phyloP scores from a whole-genome alignment of 2,329 filamentous ascomycete genomes.

The Venturia aucupariae region DNA sequence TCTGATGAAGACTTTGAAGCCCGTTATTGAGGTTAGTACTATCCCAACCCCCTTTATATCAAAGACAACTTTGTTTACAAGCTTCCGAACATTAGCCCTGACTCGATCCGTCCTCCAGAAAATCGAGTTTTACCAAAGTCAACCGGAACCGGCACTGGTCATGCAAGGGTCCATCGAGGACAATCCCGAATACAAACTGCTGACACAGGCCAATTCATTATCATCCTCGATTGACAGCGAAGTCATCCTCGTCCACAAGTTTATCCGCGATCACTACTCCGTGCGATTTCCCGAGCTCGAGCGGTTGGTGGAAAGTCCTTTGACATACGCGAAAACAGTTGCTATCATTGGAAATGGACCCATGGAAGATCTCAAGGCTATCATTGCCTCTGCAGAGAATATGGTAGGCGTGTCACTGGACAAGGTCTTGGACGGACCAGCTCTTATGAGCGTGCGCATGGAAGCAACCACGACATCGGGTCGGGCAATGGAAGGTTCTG shows the following conservation, averaged over 20 bases:
- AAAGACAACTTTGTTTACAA: conserved; percentile 53
- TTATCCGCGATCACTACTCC: conserved; percentile 92
- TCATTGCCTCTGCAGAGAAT: conserved; percentile 71
- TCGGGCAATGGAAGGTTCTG: conserved; percentile 61
- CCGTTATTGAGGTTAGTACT: conserved; percentile 68
- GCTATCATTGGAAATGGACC: conserved; percentile 88
- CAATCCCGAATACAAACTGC: conserved; percentile 80
- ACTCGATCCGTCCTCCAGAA: conserved; percentile 55
- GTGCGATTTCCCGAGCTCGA: conserved; percentile 89
- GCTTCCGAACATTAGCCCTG: conserved; percentile 54
- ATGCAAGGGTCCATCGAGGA: conserved; percentile 80
- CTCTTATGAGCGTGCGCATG: conserved; percentile 90
- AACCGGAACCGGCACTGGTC: conserved; percentile 53
- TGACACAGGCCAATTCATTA: conserved; percentile 80
- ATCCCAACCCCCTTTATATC: conserved; percentile 18
- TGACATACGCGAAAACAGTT: conserved; percentile 93
- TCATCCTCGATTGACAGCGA: conserved; percentile 92
- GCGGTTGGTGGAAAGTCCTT: conserved; percentile 75
- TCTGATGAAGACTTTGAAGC: conserved; percentile 72
- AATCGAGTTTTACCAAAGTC: conserved; percentile 65
- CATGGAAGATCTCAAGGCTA: conserved; percentile 73
- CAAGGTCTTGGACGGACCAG: conserved; percentile 76
- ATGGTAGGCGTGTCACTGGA: conserved; percentile 65
- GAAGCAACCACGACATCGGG: conserved; percentile 88
- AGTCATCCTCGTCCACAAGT: conserved; percentile 89